Evolutionary conservation across 2,329 filamentous ascomycete species (phyloP), one percentile per base, ranked within the genome.

Genomic region (Alternaria rosae): DNA sequence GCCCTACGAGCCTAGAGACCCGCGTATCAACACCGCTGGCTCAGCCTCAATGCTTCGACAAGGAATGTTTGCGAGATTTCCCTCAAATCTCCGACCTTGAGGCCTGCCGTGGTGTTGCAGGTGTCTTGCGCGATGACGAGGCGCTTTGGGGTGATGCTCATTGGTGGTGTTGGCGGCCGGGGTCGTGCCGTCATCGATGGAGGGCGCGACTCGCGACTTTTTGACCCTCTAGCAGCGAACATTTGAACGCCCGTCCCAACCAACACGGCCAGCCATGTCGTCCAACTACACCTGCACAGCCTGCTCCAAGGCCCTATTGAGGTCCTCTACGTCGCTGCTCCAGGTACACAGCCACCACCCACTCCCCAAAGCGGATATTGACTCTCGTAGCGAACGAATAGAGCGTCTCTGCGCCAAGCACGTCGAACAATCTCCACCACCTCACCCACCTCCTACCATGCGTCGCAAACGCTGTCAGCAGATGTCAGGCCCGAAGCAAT

Each of bases 281-380:
- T 73, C 76, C 51, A 73, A 64, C 58, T 79, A 74, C 68, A 77
- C 74, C 6, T 80, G 78, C 66, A 72, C 68, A 62, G 69, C 76
- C 61, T 80, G 78, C 67, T 73, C 72, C 3, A 65, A 67, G 56
- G 73, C 76, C 21, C 44, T 79, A 11, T 60, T 63, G 7, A 70
- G 53, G 38, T 43, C 66, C 48, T 68, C 60, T 38, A 58, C 65
- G 15, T 54, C 62, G 26, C 59, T 61, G 35, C 43, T 71, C n/a
- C 68, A 70, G 54, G 74, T 76, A 69, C 56, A 52, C 20, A 54
- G 51, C 51, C 48, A 38, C 50, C 2, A 42, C 10, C 30, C 35
- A 20, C 26, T 30, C 35, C 13, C 20, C 26, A 45, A 23, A 38
- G 25, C 42, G 43, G 44, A 23, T 12, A 58, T 65, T 78, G 64